phyloP scores from a whole-genome alignment of 2,329 filamentous ascomycete genomes.

The Trematosphaeria pertusa region DNA sequence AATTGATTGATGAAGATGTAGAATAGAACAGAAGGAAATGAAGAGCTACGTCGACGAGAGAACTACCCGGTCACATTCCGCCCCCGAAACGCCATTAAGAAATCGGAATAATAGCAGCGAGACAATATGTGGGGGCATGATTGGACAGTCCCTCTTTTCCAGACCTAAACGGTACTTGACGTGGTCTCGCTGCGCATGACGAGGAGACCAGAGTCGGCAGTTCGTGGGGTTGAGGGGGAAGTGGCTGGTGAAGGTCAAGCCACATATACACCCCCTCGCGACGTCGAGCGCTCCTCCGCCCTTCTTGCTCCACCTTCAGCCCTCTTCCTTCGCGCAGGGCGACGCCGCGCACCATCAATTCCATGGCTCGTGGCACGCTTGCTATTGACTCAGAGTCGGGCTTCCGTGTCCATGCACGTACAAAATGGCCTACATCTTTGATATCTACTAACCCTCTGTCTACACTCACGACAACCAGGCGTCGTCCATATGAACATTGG shows the following conservation, averaged over 20 bases:
- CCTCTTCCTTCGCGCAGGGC: background rate
- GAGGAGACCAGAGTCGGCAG: background rate
- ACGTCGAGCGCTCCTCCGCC: background rate
- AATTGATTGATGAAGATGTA: constrained; percentile 1
- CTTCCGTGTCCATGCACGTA: too few relatives aligned
- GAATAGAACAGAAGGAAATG: background rate
- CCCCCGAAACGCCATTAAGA: too few relatives aligned
- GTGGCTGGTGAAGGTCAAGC: background rate
- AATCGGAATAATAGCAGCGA: constrained; percentile 2
- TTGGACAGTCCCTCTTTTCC: background rate
- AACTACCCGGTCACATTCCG: too few relatives aligned
- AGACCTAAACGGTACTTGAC: background rate
- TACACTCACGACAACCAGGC: background rate
- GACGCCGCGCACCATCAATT: too few relatives aligned
- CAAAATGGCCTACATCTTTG: too few relatives aligned
- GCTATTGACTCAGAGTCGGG: too few relatives aligned
- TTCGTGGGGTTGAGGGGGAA: background rate
- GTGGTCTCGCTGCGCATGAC: background rate
- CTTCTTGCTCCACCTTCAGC: background rate
- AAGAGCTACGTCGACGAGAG: too few relatives aligned
- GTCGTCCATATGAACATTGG: background rate
- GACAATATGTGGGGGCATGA: background rate
- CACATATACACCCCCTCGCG: background rate
- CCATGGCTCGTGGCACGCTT: too few relatives aligned
- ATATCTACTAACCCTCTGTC: background rate